Conservation (phyloP, 2,329 filamentous ascomycete genomes). For the Venturia carpophila region DNA sequence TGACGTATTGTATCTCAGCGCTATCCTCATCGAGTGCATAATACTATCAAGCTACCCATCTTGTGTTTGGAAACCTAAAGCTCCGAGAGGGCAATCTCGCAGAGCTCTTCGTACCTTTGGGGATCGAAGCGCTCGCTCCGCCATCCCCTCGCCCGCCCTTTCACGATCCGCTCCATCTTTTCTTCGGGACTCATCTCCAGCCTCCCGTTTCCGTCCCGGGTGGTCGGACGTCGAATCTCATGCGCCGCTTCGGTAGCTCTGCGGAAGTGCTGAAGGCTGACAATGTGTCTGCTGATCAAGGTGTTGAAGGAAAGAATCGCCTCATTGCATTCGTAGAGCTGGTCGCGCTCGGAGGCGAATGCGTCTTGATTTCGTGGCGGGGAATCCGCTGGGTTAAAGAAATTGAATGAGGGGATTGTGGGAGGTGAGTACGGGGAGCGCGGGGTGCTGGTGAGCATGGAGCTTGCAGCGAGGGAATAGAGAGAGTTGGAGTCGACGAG, state of each 20-base stretch:
- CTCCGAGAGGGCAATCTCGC: conserved; percentile 16
- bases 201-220: conserved; percentile 13
- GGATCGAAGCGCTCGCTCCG: conserved; percentile 15
- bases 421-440: conserved; percentile 6
- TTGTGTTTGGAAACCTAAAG: not conserved
- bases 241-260: not conserved
- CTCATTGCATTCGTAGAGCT: not conserved
- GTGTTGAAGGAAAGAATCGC: conserved; percentile 7
- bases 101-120: conserved; percentile 17
- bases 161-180: conserved; percentile 9
- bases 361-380: not conserved
- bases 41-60: not conserved
- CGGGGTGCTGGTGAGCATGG: conserved; percentile 2
- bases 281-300: conserved; percentile 14
- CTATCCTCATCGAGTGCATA: not conserved
- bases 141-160: conserved; percentile 4
- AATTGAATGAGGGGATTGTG: not conserved
- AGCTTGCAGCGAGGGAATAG: conserved; percentile 4
- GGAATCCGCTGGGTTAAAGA: not conserved
- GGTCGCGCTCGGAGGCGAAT: not conserved
- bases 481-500: conserved; percentile 12
- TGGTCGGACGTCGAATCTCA: not conserved
- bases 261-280: conserved; percentile 11
- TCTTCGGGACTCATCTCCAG: conserved; percentile 11
- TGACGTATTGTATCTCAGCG: not conserved